Evolutionary conservation across 1,284 basidiomycete species (phyloP), one percentile per base, ranked within the genome.

Genomic region (Somion occarium): DNA sequence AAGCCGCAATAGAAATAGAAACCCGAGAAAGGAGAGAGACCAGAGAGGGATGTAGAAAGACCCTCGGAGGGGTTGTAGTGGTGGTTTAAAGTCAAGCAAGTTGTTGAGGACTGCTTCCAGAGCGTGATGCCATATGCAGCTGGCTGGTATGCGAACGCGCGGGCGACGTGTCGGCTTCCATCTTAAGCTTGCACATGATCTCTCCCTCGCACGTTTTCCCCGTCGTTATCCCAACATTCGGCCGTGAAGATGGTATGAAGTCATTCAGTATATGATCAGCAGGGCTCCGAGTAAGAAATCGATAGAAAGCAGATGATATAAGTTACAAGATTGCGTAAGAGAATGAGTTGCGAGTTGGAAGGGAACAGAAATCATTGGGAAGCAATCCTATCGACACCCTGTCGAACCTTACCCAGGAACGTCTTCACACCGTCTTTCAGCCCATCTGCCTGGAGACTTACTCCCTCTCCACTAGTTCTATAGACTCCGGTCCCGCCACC

Each of bases 361-460:
- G n/a, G 30, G 15, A 34, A 15, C 30, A 7, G n/a, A 49, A 54
- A 61, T 46, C 56, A 59, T 49, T 62, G 64, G 5, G 63, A 59
- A 9, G 64, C 65, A 51, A 65, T 88, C 55, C 82, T 78, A 66
- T 94, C 93, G 44, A 95, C 92, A 1, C 88, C 88, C 63, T 92
- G 90, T 70, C 85, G 87, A 43, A 97, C 87, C 66, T 88, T 93
- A 15, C 88, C 93, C 59, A 96, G 75, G 57, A 98, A 73, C 66
- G 82, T 91, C 64, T 85, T 82, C 38, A 96, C 86, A 2, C 93
- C 92, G 62, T 92, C 92, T 58, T 88, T 81, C 55, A 94, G 80
- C 1, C 86, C 87, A 58, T 89, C 88, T 20, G 89, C 79, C 65
- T 93, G 90, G 37, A 95, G 46, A 50, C 61, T 65, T 34, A 66